Evolutionary conservation across 768 basidiomycete species (phyloP), one percentile per base, ranked within the genome.

Genomic region (Boletus edulis): DNA sequence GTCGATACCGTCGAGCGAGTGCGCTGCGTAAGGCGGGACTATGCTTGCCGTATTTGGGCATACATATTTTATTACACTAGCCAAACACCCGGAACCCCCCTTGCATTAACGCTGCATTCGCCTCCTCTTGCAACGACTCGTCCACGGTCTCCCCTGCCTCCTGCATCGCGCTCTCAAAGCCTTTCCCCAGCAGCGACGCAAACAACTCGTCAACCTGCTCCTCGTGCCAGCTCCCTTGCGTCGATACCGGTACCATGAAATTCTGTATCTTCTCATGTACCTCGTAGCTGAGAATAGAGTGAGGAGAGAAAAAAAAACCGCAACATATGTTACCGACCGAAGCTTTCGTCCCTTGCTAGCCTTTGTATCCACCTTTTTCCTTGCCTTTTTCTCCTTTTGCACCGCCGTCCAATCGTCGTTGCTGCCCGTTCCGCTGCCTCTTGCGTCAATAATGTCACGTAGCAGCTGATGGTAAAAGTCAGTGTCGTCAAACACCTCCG

Each of bases 181-280:
- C 87, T 67, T 79, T 85, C 1, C 95, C 94, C 31, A 98, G 77
- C 42, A 99, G 71, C 29, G 90, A 92, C 24, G 85, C 80, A 72
- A 99, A 98, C 51, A 98, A 72, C 68, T 98, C 96, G 66, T 99
- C 95, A 51, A 94, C 81, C 74, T 98, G 97, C 65, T 94, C 93
- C 56, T 98, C 94, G 59, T 96, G 93, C 97, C 97, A 99, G 52
- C 75, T 80, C 29, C 84, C 84, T 34, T 73, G 68, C 18, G 61
- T 59, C 8, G 83, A 81, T 13, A 94, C 85, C 7, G 96, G 96
- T 2, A 94, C 91, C 89, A 96, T 96, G 68, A 98, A 98, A 71
- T 94, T 94, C 70, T 94, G 91, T 47, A 97, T 76, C 75, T 97
- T 98, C 64, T 98, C 94, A 66, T 98, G 97, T 2, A 91, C 85